phyloP scores from a whole-genome alignment of 75 land plant species.

The Cupressus sempervirens region DNA sequence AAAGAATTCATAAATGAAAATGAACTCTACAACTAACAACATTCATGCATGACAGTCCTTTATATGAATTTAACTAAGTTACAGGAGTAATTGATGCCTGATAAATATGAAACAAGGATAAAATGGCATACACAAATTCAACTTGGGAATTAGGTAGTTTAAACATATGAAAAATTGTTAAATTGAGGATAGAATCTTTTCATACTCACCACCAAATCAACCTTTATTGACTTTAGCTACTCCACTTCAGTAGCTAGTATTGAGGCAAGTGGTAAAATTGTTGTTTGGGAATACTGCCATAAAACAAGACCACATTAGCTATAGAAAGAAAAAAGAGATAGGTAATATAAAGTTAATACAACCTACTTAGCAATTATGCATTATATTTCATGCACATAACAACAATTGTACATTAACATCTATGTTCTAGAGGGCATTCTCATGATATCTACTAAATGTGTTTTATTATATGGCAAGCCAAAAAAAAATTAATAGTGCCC shows the following conservation, averaged over 20 bases:
- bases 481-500: background rate
- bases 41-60: background rate
- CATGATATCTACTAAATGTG: background rate
- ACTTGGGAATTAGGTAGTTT: background rate
- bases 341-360: background rate
- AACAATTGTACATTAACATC: background rate
- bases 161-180: background rate
- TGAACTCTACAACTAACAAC: background rate
- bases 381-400: no score
- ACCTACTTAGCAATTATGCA: background rate
- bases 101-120: background rate
- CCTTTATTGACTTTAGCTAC: conserved; percentile 91
- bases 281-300: conserved; percentile 80
- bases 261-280: conserved; percentile 81
- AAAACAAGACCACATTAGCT: background rate
- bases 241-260: conserved; percentile 79
- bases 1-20: background rate
- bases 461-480: background rate
- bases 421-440: background rate
- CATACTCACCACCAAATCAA: conserved; percentile 80
- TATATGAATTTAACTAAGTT: background rate
- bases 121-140: background rate
- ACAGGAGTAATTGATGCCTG: background rate
- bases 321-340: background rate
- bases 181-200: background rate